Base-by-base conservation (phyloP, 768 basidiomycete species). In the Suillus subaureus region DNA sequence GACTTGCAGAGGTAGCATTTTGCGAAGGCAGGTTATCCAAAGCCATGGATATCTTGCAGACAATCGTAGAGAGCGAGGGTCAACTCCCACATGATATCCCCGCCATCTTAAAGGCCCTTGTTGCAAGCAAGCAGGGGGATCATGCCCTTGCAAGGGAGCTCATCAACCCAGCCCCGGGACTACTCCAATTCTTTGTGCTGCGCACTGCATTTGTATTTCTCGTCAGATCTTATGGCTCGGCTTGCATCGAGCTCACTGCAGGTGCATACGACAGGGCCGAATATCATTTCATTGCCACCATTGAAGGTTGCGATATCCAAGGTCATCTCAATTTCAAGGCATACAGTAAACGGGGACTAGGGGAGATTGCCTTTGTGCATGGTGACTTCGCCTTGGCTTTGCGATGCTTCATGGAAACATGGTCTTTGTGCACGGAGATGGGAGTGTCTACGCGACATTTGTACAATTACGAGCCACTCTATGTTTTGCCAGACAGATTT, bases 71-170 rank as follows among this genome's bases (percentile, higher is more conserved):
- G 15, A 16, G 3, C 39, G 15, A 40, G 39, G 39, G 49, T 28
- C 26, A 52, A 9, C 1, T 1, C 9, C 28, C 26, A 0, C 0
- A 9, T 1, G 0, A 2, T 16, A 3, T 4, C 7, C 16, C 18
- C 8, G 6, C 4, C 0, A 5, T 6, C 0, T 47, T 2, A n/a
- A 40, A 40, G 6, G 39, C 13, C 15, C 5, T 40, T 6, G 15
- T 40, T 40, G 35, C 8, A 9, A 35, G 35, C 35, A 35, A 35
- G 8, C 35, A 35, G 35, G 35, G 35, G 35, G 8, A 35, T 35
- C 8, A 35, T 35, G 35, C 9, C 35, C 35, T 35, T 11, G 35
- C 9, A 9, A 35, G 35, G 9, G 35, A 35, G 35, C 9, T 35
- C 5, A 35, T 57, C 35, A 15, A 15, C 0, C 15, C 37, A 37